These are phyloP conservation scores for Gonium pectorale DNA, from an alignment of 139 green algal species.

Conservation along the genomic window DNA sequence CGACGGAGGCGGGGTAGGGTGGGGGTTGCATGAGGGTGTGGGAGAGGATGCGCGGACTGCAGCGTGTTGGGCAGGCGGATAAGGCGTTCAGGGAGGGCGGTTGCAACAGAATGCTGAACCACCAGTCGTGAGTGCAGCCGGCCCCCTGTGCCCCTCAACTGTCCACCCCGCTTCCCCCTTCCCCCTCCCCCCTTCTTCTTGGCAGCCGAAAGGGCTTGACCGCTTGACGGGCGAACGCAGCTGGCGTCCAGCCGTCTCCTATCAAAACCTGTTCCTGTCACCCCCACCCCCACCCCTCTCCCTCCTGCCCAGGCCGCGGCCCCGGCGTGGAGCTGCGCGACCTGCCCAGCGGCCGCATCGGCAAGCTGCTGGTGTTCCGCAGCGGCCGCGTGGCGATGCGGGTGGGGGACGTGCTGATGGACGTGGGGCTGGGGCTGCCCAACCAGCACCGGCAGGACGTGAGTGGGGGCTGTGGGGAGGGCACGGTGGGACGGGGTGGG, in stretches of 20 bases:
- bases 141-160: no score
- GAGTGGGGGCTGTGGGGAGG: not conserved
- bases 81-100: no score
- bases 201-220: no score
- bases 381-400: constrained; percentile 78
- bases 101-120: no score
- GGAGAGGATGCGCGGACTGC: not conserved
- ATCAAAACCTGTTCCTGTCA: no score
- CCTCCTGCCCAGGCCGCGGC: not conserved
- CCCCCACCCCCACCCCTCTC: no score
- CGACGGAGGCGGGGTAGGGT: not conserved
- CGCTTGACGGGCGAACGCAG: no score
- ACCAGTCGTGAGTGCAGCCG: no score
- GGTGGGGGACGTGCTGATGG: constrained; percentile 78
- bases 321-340: constrained; percentile 31
- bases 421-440: constrained; percentile 68
- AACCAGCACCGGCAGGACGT: constrained; percentile 72
- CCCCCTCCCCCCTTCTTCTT: no score
- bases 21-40: not conserved
- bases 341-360: constrained; percentile 61
- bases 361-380: constrained; percentile 78
- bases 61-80: no score
- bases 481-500: not conserved
- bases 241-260: no score
- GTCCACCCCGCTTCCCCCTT: no score